These are phyloP conservation scores for Talaromyces funiculosus DNA, from an alignment of 2,329 filamentous ascomycete genomes.

Conservation along the genomic window DNA sequence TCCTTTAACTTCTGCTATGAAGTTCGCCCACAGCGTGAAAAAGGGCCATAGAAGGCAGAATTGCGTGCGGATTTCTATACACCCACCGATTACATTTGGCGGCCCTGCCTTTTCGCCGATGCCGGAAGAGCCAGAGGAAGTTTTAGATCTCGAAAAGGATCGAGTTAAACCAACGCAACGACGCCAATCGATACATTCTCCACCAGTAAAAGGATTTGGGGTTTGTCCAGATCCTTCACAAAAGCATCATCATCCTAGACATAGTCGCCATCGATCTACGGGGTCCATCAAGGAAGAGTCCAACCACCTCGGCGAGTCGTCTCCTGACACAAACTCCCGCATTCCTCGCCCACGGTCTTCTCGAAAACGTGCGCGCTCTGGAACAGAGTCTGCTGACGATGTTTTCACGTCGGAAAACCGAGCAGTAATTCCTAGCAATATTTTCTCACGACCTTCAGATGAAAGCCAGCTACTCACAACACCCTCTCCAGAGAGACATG, in stretches of 20 bases:
- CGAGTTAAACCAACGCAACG: conserved; percentile 1
- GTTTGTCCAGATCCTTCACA: background rate
- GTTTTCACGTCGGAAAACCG: conserved; percentile 17
- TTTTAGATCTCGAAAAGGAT: conserved; percentile 23
- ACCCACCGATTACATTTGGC: conserved; percentile 31
- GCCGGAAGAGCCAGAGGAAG: conserved; percentile 32
- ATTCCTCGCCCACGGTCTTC: conserved; percentile 20
- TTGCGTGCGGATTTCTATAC: conserved; percentile 39
- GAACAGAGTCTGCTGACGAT: conserved; percentile 15
- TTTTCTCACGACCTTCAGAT: conserved; percentile 18
- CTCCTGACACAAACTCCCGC: conserved; percentile 16
- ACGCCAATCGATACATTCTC: background rate
- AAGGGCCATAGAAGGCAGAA: conserved; percentile 40
- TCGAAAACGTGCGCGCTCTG: conserved; percentile 22
- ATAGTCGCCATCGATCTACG: conserved; percentile 11
- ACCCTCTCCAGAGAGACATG: conserved; percentile 26
- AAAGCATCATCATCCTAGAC: background rate
- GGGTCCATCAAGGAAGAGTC: conserved; percentile 11
- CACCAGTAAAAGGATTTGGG: background rate
- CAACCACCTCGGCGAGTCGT: conserved; percentile 10
- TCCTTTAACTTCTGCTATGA: conserved; percentile 28
- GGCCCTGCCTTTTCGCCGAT: conserved; percentile 30
- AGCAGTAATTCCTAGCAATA: conserved; percentile 20
- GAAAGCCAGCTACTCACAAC: conserved; percentile 19
- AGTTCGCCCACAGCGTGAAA: conserved; percentile 27